Conservation (phyloP, 768 basidiomycete species). For the Macrolepiota dolichaula region DNA sequence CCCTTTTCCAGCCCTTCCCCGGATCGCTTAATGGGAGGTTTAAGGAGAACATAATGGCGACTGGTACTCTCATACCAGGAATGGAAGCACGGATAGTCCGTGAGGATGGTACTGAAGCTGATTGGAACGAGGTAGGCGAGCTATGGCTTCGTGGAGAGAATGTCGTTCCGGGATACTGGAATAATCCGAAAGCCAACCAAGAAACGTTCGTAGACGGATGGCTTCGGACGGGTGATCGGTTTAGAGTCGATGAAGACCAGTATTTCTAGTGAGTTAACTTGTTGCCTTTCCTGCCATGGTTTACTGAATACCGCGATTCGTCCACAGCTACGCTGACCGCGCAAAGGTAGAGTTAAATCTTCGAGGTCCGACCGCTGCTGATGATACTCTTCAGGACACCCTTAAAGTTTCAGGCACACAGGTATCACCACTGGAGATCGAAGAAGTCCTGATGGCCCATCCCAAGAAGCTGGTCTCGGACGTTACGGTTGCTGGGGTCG, state of each 20-base stretch:
- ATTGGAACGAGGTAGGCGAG: conserved; percentile 60
- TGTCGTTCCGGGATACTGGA: conserved; percentile 67
- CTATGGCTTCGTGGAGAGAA: conserved; percentile 54
- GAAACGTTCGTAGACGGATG: conserved; percentile 70
- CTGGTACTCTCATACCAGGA: conserved; percentile 61
- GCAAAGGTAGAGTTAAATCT: conserved; percentile 47
- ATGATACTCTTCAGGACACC: conserved; percentile 49
- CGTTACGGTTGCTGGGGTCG: conserved; percentile 69
- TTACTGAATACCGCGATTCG: not conserved
- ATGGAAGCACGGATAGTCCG: conserved; percentile 58
- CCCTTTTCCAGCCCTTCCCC: conserved; percentile 37
- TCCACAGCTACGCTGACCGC: conserved; percentile 65
- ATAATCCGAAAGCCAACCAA: conserved; percentile 59
- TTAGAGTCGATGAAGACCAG: conserved; percentile 54
- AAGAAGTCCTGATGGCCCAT: conserved; percentile 58
- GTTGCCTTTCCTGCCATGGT: not conserved
- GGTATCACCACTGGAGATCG: conserved; percentile 80
- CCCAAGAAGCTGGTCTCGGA: conserved; percentile 63
- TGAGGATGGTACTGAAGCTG: conserved; percentile 53
- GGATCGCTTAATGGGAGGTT: conserved; percentile 42
- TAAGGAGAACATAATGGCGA: conserved; percentile 34
- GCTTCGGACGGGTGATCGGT: conserved; percentile 71
- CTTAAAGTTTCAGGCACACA: conserved; percentile 77
- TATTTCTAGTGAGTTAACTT: conserved; percentile 56
- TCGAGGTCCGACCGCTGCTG: not conserved